Evolutionary conservation across 805 yeast genomes (phyloP), one percentile per base, ranked within the genome.

Genomic region (Zygoascus biomembranicola): DNA sequence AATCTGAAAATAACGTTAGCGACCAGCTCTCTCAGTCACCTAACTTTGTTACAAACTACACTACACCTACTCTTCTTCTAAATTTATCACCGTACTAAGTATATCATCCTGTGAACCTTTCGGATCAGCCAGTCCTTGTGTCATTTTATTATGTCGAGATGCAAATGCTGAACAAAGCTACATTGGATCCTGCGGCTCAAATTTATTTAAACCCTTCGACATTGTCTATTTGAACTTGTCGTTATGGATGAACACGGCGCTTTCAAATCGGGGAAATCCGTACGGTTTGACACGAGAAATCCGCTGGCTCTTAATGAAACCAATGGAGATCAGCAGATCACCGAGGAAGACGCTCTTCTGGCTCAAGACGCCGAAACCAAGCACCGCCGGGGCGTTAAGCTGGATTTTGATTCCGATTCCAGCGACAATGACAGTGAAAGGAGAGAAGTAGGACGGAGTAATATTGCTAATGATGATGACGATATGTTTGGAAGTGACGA

Each of bases 81-180:
- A 63, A 59, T 80, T 75, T 42, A 87, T 67, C 8, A 82, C 70
- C 10, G 75, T 79, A 55, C 82, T 86, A 51, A 81, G 16, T 10
- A 47, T 37, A 31, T 47, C 50, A 16, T 14, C 50, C 31, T 32
- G 16, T 37, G 42, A 14, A 8, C n/a, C 18, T 14, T 37, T 37
- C 8, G 42, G 42, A 37, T 37, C 18, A 37, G 18, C n/a, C n/a
- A 37, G 18, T 14, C 42, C 42, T 6, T 23, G 28, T 6, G 28
- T 23, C 28, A 23, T 23, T 6, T 6, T 23, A 23, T 23, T 23
- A 4, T 6, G 28, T 23, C 28, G 28, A 23, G 28, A 23, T 23
- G 3, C 6, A 23, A 23, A 6, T 6, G 28, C 28, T 23, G 28
- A 23, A 23, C 28, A 23, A 23, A 23, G 28, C 28, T 3, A 23